Conservation (phyloP, 176 grass and related monocot species). For the Hyparrhenia diplandra region DNA sequence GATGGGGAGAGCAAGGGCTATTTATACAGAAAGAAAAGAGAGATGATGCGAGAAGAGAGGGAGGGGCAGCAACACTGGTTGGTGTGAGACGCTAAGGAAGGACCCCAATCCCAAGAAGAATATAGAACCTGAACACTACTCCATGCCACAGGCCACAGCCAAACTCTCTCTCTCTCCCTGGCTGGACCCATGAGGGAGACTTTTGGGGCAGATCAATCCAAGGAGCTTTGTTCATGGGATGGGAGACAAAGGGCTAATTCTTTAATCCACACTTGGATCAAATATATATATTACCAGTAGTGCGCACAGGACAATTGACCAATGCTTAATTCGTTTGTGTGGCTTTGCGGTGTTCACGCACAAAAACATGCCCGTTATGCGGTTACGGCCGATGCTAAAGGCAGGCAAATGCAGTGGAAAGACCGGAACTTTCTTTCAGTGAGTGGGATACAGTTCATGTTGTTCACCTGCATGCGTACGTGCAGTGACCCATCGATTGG, state of each 20-base stretch:
- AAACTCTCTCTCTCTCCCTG: background rate
- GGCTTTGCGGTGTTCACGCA: conserved; percentile 4
- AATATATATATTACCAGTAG: background rate
- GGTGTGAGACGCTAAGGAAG: conserved; percentile 42
- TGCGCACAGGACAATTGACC: background rate
- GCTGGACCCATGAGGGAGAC: conserved; percentile 33
- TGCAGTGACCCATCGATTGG: too few species aligned
- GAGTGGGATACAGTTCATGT: conserved; percentile 32
- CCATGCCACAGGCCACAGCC: conserved; percentile 2
- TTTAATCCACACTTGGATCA: conserved; percentile 34
- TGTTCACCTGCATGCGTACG: background rate
- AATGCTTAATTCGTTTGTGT: background rate
- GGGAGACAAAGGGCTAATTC: conserved; percentile 43
- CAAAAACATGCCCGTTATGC: conserved; percentile 17
- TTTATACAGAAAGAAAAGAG: conserved; percentile 49
- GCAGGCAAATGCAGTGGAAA: background rate
- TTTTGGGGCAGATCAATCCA: conserved; percentile 47
- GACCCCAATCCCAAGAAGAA: conserved; percentile 93
- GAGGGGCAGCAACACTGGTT: background rate
- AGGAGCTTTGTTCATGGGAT: conserved; percentile 39
- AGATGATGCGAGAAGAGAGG: background rate
- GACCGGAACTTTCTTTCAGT: too few species aligned
- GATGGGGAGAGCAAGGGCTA: conserved; percentile 25
- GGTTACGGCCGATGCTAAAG: background rate
- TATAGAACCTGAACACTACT: conserved; percentile 66